Base-by-base conservation (phyloP, 1,284 basidiomycete species). In the Tylopilus orsonianus region DNA sequence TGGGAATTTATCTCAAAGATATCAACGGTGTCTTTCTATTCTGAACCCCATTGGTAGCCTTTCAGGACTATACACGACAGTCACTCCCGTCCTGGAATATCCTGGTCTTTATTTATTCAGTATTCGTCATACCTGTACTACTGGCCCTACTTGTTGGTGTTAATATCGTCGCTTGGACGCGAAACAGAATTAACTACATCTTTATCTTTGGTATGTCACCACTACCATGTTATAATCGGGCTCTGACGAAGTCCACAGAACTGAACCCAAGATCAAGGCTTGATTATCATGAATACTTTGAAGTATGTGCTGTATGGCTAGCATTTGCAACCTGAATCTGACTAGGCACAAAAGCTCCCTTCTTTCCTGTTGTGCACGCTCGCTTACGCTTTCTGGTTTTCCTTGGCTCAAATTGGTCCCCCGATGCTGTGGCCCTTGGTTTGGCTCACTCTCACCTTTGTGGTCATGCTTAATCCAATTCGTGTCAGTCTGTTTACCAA, bases 351-450 rank as follows among this genome's bases (percentile, higher is more conserved):
- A 27, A 35, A 95, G 88, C 79, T 92, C n/a, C 94, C 95, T 0
- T 77, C 85, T 10, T 75, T 94, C 51, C 69, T 96, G 16, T 75
- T 95, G 40, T 72, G 83, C 16, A 78, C 86, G 0, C 78, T 97
- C 1, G 82, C 79, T 47, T 88, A 87, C 58, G 83, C 87, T 35
- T 93, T 96, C 66, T 95, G 86, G 83, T 74, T 97, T 36, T 89
- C 91, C 3, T 93, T 95, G 65, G 67, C 79, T 39, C 77, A 76
- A 6, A 72, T 88, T 12, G 85, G 83, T 2, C 61, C 70, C 3
- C 65, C 75, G 0, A 62, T 62, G 8, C 70, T 81, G 0, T 98
- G 94, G 92, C 93, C 93, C 0, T 70, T 93, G 4, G 75, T 88
- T 0, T 99, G 94, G 93, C 71, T 97, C 8, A 77, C 79, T 0